phyloP scores from a whole-genome alignment of 176 grass and related monocot species.

The Chrysopogon serrulatus region DNA sequence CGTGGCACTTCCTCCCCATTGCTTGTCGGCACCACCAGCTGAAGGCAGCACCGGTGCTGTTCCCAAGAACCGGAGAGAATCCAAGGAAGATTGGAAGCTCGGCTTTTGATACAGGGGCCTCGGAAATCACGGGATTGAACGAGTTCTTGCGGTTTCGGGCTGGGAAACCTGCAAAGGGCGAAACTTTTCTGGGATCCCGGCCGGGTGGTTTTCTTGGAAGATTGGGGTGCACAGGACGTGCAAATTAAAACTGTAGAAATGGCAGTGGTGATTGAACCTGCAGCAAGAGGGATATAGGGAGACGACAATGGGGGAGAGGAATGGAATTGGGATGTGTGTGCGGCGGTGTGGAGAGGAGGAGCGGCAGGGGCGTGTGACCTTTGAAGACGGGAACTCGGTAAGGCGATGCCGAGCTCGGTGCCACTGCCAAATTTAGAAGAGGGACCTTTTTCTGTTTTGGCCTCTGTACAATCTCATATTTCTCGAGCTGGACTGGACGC shows the following conservation, averaged over 20 bases:
- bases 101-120: not conserved
- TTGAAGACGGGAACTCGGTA: constrained; percentile 18
- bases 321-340: constrained; percentile 8
- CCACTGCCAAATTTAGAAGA: constrained; percentile 56
- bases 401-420: too few relatives aligned
- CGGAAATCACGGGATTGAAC: constrained; percentile 6
- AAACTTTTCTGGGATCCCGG: not conserved
- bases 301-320: not conserved
- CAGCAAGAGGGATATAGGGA: not conserved
- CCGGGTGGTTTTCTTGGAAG: not conserved
- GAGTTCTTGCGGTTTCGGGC: not conserved
- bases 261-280: not conserved
- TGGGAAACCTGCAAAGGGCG: constrained; percentile 29
- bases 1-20: constrained; percentile 38
- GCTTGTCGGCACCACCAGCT: not conserved
- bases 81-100: not conserved
- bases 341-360: not conserved
- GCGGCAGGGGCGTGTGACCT: not conserved
- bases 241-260: not conserved
- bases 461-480: not conserved
- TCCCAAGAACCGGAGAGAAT: not conserved
- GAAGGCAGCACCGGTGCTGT: not conserved
- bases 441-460: not conserved
- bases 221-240: not conserved
- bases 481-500: not conserved